A percentile compares a stretch with the other conserved stretches of the same genome.
Conservation (phyloP, 2,329 filamentous ascomycete species). For the Penicillium sp. region DNA sequence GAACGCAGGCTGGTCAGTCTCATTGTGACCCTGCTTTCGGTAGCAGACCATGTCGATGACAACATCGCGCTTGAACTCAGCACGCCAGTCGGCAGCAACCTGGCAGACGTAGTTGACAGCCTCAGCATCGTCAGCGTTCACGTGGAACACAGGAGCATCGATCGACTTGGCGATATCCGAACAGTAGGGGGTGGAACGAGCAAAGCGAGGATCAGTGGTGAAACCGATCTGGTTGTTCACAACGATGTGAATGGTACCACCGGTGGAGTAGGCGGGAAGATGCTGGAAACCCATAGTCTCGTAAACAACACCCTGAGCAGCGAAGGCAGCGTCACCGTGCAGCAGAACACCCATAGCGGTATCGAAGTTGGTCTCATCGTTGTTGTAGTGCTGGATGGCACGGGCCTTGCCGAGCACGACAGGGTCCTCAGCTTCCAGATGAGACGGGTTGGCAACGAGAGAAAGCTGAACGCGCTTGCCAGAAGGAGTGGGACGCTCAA, state of each 20-base stretch:
- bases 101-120: constrained; percentile 98
- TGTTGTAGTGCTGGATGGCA: constrained; percentile 98
- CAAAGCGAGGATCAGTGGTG: constrained; percentile 95
- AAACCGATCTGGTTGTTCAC: constrained; percentile 99
- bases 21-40: constrained; percentile 98
- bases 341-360: constrained; percentile 93
- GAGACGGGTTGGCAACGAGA: constrained; percentile 94
- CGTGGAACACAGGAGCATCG: constrained; percentile 96
- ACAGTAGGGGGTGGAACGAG: constrained; percentile 96
- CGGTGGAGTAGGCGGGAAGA: constrained; percentile 91
- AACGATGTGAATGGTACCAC: constrained; percentile 91
- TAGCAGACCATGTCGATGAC: constrained; percentile 98
- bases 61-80: constrained; percentile 96
- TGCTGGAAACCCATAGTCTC: constrained; percentile 98
- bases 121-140: constrained; percentile 97
- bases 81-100: constrained; percentile 93
- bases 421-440: constrained; percentile 95
- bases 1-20: constrained; percentile 98
- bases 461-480: constrained; percentile 99
- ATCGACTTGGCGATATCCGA: constrained; percentile 99
- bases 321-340: constrained; percentile 95
- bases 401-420: constrained; percentile 96
- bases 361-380: constrained; percentile 81
- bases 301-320: constrained; percentile 94
- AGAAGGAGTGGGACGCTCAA: constrained; percentile 94